Evolutionary conservation across 2,329 filamentous ascomycete genomes (phyloP).

Genomic region (Sphaerulina musiva): DNA sequence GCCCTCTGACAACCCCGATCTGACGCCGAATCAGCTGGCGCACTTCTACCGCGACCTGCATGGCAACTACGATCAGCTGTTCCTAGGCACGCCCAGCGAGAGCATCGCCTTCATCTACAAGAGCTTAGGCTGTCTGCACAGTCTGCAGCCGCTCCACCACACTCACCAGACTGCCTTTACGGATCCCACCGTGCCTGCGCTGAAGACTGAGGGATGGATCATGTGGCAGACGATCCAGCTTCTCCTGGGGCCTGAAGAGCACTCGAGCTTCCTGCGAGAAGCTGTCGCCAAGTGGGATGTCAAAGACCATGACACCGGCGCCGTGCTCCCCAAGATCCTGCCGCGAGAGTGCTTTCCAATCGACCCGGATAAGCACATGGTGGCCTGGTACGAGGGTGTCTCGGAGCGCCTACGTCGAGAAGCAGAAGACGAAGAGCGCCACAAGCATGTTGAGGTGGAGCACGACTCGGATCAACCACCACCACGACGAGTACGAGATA

Average conservation of each 20-base stretch:
- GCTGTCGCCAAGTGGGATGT: constrained; percentile 73
- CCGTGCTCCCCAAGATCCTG: constrained; percentile 52
- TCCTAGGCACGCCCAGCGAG: constrained; percentile 64
- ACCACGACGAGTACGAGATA: constrained; percentile 20
- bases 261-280: constrained; percentile 74
- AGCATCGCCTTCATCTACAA: constrained; percentile 90
- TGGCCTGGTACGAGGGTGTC: constrained; percentile 77
- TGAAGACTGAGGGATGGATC: constrained; percentile 79
- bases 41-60: constrained; percentile 45
- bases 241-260: constrained; percentile 77
- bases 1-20: constrained; percentile 40
- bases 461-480: constrained; percentile 20
- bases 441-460: constrained; percentile 25
- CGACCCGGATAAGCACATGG: constrained; percentile 69
- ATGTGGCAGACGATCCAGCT: constrained; percentile 92
- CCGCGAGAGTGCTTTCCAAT: constrained; percentile 66
- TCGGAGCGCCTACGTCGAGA: constrained; percentile 63
- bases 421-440: constrained; percentile 40
- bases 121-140: constrained; percentile 82
- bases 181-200: constrained; percentile 69
- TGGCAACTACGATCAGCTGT: constrained; percentile 54
- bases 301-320: constrained; percentile 60
- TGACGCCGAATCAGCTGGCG: constrained; percentile 45
- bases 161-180: constrained; percentile 54
- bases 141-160: constrained; percentile 58